Evolutionary conservation across 2,329 filamentous ascomycete genomes (phyloP), one percentile per base, ranked within the genome.

Genomic region (Colletotrichum limetticola): DNA sequence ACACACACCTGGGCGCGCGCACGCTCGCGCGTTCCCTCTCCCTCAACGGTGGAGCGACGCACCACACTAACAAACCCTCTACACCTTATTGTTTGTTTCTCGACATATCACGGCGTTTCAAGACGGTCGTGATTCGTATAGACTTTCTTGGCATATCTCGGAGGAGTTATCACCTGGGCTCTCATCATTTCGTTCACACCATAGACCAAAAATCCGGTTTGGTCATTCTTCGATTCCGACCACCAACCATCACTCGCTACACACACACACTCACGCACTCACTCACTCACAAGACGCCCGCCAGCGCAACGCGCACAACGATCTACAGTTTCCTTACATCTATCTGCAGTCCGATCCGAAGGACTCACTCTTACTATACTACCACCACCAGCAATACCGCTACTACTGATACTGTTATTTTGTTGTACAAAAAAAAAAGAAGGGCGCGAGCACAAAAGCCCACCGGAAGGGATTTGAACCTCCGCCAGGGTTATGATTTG

Each of bases 401-500:
- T 56, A 67, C 14, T 28, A 60, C 65, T 30, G 37, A 68, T 52
- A 24, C 30, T 63, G 52, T 63, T 67, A 62, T 66, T 62, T 71
- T 66, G 49, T 71, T 65, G 61, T 63, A 72, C 46, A 35, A 64
- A 68, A 69, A 68, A 32, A 58, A 46, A 28, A 60, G 37, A 42
- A 68, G 68, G 58, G 68, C 37, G 68, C 30, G 63, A 26, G 55
- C 53, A 32, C 19, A 52, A 46, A 19, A 24, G n/a, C 22, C 46
- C 28, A 19, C 30, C 46, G 61, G 61, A 37, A 37, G 67, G 57
- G 57, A 65, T 55, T 67, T 49, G 9, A 22, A 22, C 53, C 59
- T 35, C 37, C 64, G 59, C 58, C 26, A 52, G 60, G 56, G 66
- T 35, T 55, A 75, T 58, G 74, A 75, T 59, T 74, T 74, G 65